A percentile compares a stretch with the other conserved stretches of the same genome.
These are phyloP conservation scores for Blastobotrys arbuscula DNA, from an alignment of 1,139 yeast species.

Conservation along the genomic window DNA sequence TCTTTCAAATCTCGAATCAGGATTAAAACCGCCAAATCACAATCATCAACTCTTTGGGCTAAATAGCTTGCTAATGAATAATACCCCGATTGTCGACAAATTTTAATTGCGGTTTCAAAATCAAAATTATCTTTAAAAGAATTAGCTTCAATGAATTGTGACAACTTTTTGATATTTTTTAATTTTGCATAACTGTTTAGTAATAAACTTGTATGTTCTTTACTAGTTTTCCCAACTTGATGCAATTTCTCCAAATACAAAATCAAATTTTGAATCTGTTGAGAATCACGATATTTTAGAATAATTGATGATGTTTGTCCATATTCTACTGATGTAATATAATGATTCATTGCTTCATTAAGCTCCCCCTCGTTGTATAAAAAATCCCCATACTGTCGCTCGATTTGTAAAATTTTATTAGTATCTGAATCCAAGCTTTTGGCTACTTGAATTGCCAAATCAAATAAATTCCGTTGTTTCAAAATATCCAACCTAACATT, in stretches of 20 bases:
- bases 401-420: constrained; percentile 46
- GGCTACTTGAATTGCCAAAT: constrained; percentile 71
- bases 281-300: constrained; percentile 78
- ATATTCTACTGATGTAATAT: constrained; percentile 47
- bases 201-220: constrained; percentile 77
- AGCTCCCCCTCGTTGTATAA: constrained; percentile 60
- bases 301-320: constrained; percentile 66
- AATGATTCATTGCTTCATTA: constrained; percentile 66
- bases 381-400: constrained; percentile 64
- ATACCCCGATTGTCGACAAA: constrained; percentile 76
- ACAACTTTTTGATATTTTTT: constrained; percentile 54
- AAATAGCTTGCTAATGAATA: constrained; percentile 62
- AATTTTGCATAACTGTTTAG: constrained; percentile 81
- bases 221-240: constrained; percentile 48
- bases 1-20: constrained; percentile 62
- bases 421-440: constrained; percentile 38
- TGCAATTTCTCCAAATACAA: constrained; percentile 60
- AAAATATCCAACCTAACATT: constrained; percentile 66
- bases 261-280: constrained; percentile 62
- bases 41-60: constrained; percentile 67
- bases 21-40: constrained; percentile 72
- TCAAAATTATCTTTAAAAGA: constrained; percentile 50
- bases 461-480: constrained; percentile 63
- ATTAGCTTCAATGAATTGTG: constrained; percentile 47
- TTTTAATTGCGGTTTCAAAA: constrained; percentile 59